Percentiles rank a stretch among this genome's conserved stretches.
Evolutionary conservation across 257 asterid species (phyloP).

Genomic region (Jasminum sambac): DNA sequence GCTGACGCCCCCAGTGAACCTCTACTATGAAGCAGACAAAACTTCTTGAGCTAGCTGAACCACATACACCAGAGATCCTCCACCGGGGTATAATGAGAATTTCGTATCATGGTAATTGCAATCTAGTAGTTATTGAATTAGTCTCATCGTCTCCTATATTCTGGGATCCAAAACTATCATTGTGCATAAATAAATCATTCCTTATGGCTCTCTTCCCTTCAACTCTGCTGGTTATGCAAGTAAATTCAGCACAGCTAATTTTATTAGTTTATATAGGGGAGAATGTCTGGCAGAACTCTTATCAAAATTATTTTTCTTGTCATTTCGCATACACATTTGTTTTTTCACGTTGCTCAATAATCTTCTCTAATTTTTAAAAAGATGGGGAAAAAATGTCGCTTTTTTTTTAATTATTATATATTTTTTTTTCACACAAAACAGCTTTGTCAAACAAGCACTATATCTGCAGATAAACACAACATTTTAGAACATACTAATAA

Average conservation of each 20-base stretch:
- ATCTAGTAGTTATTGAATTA: background rate
- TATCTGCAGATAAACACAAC: background rate
- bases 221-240: background rate
- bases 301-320: too few relatives aligned
- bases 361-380: too few relatives aligned
- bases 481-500: background rate
- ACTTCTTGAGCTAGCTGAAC: background rate
- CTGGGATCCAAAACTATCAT: slow-evolving; percentile 3
- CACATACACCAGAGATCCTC: background rate
- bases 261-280: background rate
- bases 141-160: slow-evolving; percentile 6
- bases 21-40: background rate
- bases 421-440: too few relatives aligned
- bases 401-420: too few relatives aligned
- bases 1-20: background rate
- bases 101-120: background rate
- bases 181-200: background rate
- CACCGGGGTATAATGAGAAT: background rate
- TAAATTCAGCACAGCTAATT: background rate
- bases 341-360: too few relatives aligned
- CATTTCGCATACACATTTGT: too few relatives aligned
- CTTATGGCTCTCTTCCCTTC: background rate
- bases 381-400: too few relatives aligned
- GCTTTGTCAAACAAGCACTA: too few relatives aligned
- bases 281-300: too few relatives aligned